These are phyloP conservation scores for Penicillium hesseltinei DNA, from an alignment of 2,329 filamentous ascomycete genomes.

Conservation along the genomic window DNA sequence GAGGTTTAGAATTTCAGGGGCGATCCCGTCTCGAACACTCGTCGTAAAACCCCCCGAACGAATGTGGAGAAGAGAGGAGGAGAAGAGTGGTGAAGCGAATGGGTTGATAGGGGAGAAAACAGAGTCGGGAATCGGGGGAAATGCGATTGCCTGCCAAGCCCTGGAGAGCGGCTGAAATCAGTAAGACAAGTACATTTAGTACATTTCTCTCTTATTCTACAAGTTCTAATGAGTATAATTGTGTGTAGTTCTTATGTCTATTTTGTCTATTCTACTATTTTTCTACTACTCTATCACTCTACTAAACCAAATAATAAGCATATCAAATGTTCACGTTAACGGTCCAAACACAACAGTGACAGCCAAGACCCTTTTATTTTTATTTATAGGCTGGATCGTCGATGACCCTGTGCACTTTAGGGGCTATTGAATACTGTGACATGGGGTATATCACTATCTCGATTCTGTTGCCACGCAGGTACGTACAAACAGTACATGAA, in stretches of 20 bases:
- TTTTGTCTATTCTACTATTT: neutral
- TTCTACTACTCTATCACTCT: neutral
- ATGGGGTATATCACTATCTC: neutral
- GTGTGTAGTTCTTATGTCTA: neutral
- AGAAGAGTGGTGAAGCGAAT: conserved; percentile 1
- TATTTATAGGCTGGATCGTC: conserved; percentile 8
- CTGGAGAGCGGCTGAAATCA: conserved; percentile 9
- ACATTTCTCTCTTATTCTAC: neutral
- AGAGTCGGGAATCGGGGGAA: conserved; percentile 22
- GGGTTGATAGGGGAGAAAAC: conserved; percentile 19
- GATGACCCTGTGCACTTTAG: neutral
- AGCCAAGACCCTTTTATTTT: conserved; percentile 1
- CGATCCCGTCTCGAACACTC: conserved; percentile 20
- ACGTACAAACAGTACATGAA: neutral
- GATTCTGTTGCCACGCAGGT: neutral
- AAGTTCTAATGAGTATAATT: neutral
- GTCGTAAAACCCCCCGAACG: conserved; percentile 27
- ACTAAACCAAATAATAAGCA: neutral
- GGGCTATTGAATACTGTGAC: neutral
- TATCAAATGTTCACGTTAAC: neutral
- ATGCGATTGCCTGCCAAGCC: conserved; percentile 15
- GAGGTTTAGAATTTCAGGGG: conserved; percentile 17
- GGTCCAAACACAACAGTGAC: neutral
- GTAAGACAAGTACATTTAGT: neutral
- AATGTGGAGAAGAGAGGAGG: conserved; percentile 24